Conservation (phyloP, 2,329 filamentous ascomycete genomes). For the Coniochaeta pulveracea region DNA sequence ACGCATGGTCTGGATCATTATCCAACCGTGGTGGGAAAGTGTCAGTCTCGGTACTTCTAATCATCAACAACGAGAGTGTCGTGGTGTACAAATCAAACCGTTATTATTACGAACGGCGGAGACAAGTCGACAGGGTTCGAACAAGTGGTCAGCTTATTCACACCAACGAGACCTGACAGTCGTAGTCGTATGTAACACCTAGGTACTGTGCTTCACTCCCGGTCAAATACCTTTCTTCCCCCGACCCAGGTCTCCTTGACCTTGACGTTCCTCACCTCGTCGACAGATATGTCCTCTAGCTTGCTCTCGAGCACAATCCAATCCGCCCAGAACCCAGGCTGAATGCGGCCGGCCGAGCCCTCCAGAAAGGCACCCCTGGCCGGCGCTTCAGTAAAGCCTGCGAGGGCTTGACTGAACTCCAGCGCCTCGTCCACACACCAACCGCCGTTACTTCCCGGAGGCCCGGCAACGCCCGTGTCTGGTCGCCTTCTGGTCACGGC, state of each 20-base stretch:
- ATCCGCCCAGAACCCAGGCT: slow-evolving; percentile 51
- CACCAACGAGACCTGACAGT: too few species aligned
- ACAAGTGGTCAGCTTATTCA: too few species aligned
- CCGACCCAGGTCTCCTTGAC: slow-evolving; percentile 61
- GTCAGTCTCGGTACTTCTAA: too few species aligned
- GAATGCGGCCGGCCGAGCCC: slow-evolving; percentile 45
- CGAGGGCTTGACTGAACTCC: slow-evolving; percentile 44
- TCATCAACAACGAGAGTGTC: too few species aligned
- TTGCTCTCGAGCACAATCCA: slow-evolving; percentile 58
- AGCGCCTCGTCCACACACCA: slow-evolving; percentile 52
- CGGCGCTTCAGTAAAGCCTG: slow-evolving; percentile 49
- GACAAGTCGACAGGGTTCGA: too few species aligned
- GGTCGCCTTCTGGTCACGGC: slow-evolving; percentile 52
- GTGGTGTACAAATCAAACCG: too few species aligned
- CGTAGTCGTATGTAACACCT: too few species aligned
- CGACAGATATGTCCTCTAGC: slow-evolving; percentile 35
- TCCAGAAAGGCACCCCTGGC: slow-evolving; percentile 50
- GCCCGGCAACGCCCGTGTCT: slow-evolving; percentile 35
- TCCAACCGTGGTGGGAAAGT: too few species aligned
- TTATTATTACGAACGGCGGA: too few species aligned
- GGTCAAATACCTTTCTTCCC: slow-evolving; percentile 37
- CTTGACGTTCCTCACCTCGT: slow-evolving; percentile 38
- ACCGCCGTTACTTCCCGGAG: slow-evolving; percentile 34
- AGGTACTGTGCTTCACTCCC: too few species aligned
- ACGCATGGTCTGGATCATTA: too few species aligned